Evolutionary conservation across 2,329 filamentous ascomycete species (phyloP).

Genomic region (Aspergillus japonicus): DNA sequence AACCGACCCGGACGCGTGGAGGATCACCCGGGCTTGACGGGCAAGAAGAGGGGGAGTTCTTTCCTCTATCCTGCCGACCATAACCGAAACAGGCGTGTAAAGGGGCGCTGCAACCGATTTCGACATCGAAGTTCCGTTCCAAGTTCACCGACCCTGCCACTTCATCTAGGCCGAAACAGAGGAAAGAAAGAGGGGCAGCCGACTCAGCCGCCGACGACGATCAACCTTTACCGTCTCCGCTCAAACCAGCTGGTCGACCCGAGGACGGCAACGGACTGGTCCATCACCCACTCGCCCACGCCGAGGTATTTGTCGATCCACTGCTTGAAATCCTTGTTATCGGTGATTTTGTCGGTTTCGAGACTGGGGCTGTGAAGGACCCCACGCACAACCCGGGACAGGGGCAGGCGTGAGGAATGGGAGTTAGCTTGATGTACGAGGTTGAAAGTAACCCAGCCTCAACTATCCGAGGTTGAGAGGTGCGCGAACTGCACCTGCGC

Average conservation of each 20-base stretch:
- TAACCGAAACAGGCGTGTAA: neutral
- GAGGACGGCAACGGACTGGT: constrained; percentile 90
- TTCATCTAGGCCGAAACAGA: neutral
- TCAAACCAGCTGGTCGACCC: constrained; percentile 89
- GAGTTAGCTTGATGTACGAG: constrained; percentile 24
- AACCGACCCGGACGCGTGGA: constrained; percentile 1
- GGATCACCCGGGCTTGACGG: neutral
- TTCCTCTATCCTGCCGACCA: neutral
- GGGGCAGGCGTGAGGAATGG: constrained; percentile 28
- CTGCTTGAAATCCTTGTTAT: constrained; percentile 77
- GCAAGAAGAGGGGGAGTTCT: neutral
- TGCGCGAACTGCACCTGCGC: neutral
- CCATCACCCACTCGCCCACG: constrained; percentile 97
- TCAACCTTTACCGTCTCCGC: constrained; percentile 65
- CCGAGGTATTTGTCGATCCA: constrained; percentile 95
- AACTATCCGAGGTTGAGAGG: neutral
- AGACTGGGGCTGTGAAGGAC: constrained; percentile 62
- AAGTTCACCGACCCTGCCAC: neutral
- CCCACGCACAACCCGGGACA: constrained; percentile 27
- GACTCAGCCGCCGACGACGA: neutral
- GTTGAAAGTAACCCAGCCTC: too few relatives aligned
- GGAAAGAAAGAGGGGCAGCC: neutral
- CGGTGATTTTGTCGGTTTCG: constrained; percentile 79
- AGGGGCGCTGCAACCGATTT: neutral
- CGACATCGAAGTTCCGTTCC: neutral